These are phyloP conservation scores for Euphorbia corollata DNA, from an alignment of 441 rosid genomes.

Conservation along the genomic window DNA sequence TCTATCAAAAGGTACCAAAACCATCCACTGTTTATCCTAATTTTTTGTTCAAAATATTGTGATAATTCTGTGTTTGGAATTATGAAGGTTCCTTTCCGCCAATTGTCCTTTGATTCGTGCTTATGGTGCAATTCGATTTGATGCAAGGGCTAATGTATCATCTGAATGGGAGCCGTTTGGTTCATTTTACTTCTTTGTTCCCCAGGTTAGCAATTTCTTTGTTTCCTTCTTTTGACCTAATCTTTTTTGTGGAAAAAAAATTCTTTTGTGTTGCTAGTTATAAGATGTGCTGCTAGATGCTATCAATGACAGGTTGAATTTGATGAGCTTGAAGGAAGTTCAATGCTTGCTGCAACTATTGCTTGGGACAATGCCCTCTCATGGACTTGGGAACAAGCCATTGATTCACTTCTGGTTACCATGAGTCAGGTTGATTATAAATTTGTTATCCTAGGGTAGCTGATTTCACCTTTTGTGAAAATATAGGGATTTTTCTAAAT, in stretches of 20 bases:
- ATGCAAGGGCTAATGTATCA: slow-evolving; percentile 53
- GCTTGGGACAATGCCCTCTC: slow-evolving; percentile 79
- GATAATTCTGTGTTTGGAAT: neutral
- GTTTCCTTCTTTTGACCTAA: neutral
- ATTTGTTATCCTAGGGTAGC: neutral
- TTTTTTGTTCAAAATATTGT: neutral
- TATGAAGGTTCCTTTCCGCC: slow-evolving; percentile 58
- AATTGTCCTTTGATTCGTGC: slow-evolving; percentile 81
- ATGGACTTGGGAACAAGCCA: slow-evolving; percentile 57
- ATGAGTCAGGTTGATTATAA: slow-evolving; percentile 45
- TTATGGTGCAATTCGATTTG: slow-evolving; percentile 84
- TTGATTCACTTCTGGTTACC: slow-evolving; percentile 43
- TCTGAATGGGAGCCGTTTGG: slow-evolving; percentile 85
- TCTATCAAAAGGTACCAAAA: slow-evolving; percentile 59
- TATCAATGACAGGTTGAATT: slow-evolving; percentile 69
- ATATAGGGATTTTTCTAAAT: neutral
- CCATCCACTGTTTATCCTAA: neutral
- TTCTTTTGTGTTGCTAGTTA: slow-evolving; percentile 25
- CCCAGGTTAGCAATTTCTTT: slow-evolving; percentile 53
- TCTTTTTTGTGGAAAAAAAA: neutral
- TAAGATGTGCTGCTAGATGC: slow-evolving; percentile 31
- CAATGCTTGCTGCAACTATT: slow-evolving; percentile 71
- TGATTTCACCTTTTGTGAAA: neutral
- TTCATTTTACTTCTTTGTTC: slow-evolving; percentile 75
- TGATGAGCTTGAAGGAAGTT: slow-evolving; percentile 70